Evolutionary conservation across 768 basidiomycete genomes (phyloP), one percentile per base, ranked within the genome.

Genomic region (Boletus reticulatus): DNA sequence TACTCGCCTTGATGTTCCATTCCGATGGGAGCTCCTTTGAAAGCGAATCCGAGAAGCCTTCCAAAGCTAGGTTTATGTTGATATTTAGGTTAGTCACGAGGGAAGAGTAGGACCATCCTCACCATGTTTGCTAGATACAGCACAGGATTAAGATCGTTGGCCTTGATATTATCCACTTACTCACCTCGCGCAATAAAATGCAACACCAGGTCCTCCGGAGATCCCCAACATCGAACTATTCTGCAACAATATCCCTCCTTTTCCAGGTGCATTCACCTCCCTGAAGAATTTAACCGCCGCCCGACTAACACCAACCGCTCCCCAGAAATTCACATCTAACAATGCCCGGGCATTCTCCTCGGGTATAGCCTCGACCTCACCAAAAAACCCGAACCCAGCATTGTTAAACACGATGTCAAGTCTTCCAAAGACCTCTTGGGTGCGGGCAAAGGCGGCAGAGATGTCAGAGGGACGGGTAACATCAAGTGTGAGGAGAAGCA

Each of bases 311-410:
- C 19, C 14, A 5, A 47, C 51, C 0, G 48, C n/a, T 10, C 58
- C 56, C 55, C 52, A 61, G 14, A 56, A 75, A 42, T 70, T 71
- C 0, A 68, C 69, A 27, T 76, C 73, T 48, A 78, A 75, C 52
- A 72, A 12, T 6, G 57, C 51, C 5, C 73, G 64, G 7, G 73
- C 74, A 1, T 64, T 62, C 1, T 56, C 63, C 9, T 69, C 68
- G 3, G 69, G 56, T 13, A 64, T 67, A 16, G 60, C 64, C 59
- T 78, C 77, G 22, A 70, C 57, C 42, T 77, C 73, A 4, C 63
- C 65, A 3, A 71, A 22, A 5, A 71, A 48, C 1, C 48, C 34
- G 14, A 4, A 36, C 8, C n/a, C 38, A 4, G 38, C 38, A n/a
- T 39, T 39, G 38, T 39, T 39, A 14, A 39, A 39, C 12, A 39